Base-by-base conservation (phyloP, 139 green algal genomes). In the Eudorina sp. region DNA sequence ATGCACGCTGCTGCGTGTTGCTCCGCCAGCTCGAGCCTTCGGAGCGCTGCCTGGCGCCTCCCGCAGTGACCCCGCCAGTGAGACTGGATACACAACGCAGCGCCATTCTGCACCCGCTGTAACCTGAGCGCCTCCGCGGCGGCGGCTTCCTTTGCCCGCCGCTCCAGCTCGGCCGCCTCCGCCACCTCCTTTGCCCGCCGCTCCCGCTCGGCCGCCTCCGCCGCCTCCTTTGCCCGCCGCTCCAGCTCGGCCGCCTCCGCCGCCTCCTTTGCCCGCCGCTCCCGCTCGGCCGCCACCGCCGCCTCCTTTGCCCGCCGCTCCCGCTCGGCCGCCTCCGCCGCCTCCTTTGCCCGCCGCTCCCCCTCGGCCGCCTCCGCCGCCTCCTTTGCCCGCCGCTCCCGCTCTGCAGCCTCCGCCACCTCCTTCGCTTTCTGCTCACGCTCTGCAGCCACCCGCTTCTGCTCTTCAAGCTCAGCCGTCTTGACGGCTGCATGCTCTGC, bases 41-140 rank as follows among this genome's bases (percentile, higher is more conserved):
- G 6, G 45, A 55, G 14, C 0, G 81, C 81, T 1, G 43, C 81
- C 2, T 77, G 64, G 0, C 81, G 45, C 13, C 81, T 43, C 31
- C 40, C 81, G 31, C 81, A 87, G 45, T 43, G 25, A 2, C 31
- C 81, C 6, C 81, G 62, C 81, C 81, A 87, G 19, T 68, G 45
- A 1, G 81, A 31, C 18, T 87, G 81, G 23, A 87, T 79, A 43
- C 62, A 69, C 18, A 75, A 3, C 0, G 64, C 64, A 8, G 81
- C 81, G 18, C 21, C 23, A 2, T 0, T 9, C 19, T 68, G 81
- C n/a, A 76, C 27, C 13, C 64, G 62, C 46, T 87, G 55, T 18
- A 79, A 31, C 23, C 64, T 69, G 0, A 79, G 64, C 27, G 81
- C 43, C n/a, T 87, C 81, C 6, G 41, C 60, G 9, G 41, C 79